Evolutionary conservation across 2,329 filamentous ascomycete genomes (phyloP), one percentile per base, ranked within the genome.

Genomic region (Verticillium isaacii): DNA sequence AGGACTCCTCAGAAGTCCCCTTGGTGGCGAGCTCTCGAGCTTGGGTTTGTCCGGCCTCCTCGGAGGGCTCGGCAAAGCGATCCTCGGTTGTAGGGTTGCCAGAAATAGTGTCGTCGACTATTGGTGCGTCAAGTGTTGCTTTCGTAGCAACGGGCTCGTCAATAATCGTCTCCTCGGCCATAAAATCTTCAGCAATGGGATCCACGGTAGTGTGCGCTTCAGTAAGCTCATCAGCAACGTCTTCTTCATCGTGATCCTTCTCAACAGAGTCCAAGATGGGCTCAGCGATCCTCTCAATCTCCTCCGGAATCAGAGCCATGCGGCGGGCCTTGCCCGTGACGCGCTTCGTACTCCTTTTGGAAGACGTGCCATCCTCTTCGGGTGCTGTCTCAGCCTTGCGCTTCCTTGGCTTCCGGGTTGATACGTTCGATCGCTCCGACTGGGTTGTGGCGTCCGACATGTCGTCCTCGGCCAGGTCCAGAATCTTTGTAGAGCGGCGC

Each of bases 251-350:
- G n/a, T 50, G 45, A 8, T 23, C 19, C 9, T 12, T 50, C 45
- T 50, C 45, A 50, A 50, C 45, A 8, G 45, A 50, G 7, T 50
- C 45, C 19, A 50, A 12, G n/a, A 50, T 23, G 12, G 45, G 45
- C 5, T 50, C 45, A 23, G 45, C 45, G 9, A 50, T 50, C 19
- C 45, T 50, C 45, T 50, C 45, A n/a, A 50, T 50, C 5, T 73
- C 70, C 39, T 72, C 69, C 0, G 68, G 69, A 2, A 66, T 64
- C 36, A 71, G 61, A 14, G 68, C 67, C 56, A 69, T 68, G 8
- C 54, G 54, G 54, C 54, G 54, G 19, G 54, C 54, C 14, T 19
- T 32, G 17, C 54, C 54, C 6, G 14, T 32, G 54, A 25, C 11
- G 8, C 54, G 54, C 32, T 56, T 56, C 3, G 54, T 34, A n/a